Evolutionary conservation across 768 basidiomycete genomes (phyloP).

Genomic region (Xerocomus brunneocitrinus): DNA sequence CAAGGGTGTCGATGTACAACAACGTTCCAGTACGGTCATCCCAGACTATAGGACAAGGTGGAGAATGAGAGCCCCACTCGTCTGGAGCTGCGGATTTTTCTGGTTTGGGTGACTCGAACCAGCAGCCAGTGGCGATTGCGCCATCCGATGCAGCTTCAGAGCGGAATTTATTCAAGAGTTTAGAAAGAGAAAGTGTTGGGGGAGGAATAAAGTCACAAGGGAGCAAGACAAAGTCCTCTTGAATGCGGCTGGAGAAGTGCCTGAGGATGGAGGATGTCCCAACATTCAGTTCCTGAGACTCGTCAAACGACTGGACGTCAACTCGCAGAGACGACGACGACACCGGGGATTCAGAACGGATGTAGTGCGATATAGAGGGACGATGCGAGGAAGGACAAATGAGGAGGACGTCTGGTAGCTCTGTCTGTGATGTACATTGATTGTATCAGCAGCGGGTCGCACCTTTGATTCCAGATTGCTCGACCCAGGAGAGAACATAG

Average conservation of each 20-base stretch:
- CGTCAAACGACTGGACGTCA: constrained; percentile 77
- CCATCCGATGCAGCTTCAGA: constrained; percentile 61
- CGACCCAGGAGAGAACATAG: constrained; percentile 80
- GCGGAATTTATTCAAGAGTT: constrained; percentile 78
- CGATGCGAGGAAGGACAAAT: constrained; percentile 80
- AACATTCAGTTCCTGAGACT: constrained; percentile 56
- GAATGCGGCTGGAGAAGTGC: constrained; percentile 71
- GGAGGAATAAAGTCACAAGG: constrained; percentile 91
- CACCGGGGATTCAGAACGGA: constrained; percentile 70
- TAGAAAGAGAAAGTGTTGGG: constrained; percentile 59
- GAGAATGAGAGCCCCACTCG: constrained; percentile 56
- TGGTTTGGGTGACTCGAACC: constrained; percentile 47
- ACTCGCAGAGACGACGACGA: constrained; percentile 60
- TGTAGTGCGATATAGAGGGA: constrained; percentile 73
- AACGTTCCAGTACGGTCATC: constrained; percentile 62
- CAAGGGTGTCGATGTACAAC: constrained; percentile 66
- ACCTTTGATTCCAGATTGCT: constrained; percentile 84
- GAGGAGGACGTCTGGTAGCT: constrained; percentile 68
- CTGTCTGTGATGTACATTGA: constrained; percentile 7
- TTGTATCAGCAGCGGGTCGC: constrained; percentile 9
- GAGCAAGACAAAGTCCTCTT: constrained; percentile 82
- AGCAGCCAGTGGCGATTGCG: constrained; percentile 62
- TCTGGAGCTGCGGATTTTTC: constrained; percentile 57
- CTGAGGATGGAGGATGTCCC: constrained; percentile 76
- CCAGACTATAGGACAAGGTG: constrained; percentile 57